These are phyloP conservation scores for Obelidium mucronatum DNA, from an alignment of 192 early-diverging fungal species.

Conservation along the genomic window DNA sequence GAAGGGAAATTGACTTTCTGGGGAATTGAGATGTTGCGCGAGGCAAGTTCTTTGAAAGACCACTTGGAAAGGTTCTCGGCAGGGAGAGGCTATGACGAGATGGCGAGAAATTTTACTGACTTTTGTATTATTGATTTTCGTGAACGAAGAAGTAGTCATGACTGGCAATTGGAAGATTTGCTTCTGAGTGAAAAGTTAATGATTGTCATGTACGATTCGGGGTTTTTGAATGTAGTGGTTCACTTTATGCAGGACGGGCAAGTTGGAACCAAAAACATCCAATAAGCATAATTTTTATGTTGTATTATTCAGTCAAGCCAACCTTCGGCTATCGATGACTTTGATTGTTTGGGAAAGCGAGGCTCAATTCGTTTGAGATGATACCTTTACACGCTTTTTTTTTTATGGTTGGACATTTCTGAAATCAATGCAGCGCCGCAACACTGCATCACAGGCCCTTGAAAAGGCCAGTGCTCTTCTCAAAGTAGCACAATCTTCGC, in stretches of 20 bases:
- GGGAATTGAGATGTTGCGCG: constrained; percentile 43
- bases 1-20: constrained; percentile 11
- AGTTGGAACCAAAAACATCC: no score
- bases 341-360: no score
- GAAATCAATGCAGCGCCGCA: no score
- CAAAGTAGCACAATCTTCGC: background rate
- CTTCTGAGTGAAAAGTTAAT: background rate
- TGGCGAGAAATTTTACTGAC: background rate
- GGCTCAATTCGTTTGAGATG: no score
- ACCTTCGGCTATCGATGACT: no score
- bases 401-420: no score
- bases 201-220: constrained; percentile 18
- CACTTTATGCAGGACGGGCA: no score
- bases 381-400: no score
- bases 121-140: constrained; percentile 12
- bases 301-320: no score
- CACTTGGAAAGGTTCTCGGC: constrained; percentile 31
- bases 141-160: constrained; percentile 4
- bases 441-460: constrained; percentile 4
- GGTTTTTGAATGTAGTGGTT: background rate
- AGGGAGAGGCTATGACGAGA: constrained; percentile 11
- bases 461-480: constrained; percentile 21
- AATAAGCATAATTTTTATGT: no score
- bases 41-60: constrained; percentile 26
- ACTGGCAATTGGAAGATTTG: constrained; percentile 23